Percentiles rank a stretch among this genome's conserved stretches.
phyloP scores from a whole-genome alignment of 345 rosid species.

The Syzygium grande region DNA sequence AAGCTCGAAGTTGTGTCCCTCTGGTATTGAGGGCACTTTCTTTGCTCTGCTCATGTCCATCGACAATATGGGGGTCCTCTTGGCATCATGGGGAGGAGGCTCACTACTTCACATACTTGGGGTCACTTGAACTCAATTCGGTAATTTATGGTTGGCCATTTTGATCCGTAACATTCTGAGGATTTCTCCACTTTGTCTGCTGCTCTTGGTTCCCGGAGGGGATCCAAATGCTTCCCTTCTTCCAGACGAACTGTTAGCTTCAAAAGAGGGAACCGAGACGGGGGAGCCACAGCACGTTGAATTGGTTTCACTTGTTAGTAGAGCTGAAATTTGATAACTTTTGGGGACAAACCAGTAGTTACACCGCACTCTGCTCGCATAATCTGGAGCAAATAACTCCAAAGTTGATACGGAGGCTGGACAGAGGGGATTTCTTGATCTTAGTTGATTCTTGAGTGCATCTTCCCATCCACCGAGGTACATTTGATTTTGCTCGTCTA shows the following conservation, averaged over 20 bases:
- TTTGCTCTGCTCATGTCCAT: slow-evolving; percentile 72
- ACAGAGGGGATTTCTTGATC: not conserved
- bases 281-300: slow-evolving; percentile 27
- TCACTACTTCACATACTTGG: slow-evolving; percentile 37
- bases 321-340: not conserved
- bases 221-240: slow-evolving; percentile 39
- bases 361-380: not conserved
- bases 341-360: not conserved
- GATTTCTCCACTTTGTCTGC: slow-evolving; percentile 34
- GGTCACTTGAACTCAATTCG: slow-evolving; percentile 48
- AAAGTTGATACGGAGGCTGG: not conserved
- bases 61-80: slow-evolving; percentile 43
- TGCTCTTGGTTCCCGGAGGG: slow-evolving; percentile 46
- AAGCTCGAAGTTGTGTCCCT: slow-evolving; percentile 61
- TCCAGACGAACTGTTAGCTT: slow-evolving; percentile 35
- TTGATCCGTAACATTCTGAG: slow-evolving; percentile 51
- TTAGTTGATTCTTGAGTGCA: not conserved
- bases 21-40: slow-evolving; percentile 72
- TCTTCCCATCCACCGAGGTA: not conserved
- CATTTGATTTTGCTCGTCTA: not conserved
- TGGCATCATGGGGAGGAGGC: slow-evolving; percentile 60
- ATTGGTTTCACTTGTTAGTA: slow-evolving; percentile 33
- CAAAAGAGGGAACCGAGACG: slow-evolving; percentile 19
- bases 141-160: slow-evolving; percentile 58
- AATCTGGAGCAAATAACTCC: not conserved